phyloP scores from a whole-genome alignment of 2,329 filamentous ascomycete genomes.

The Exophiala spinifera region DNA sequence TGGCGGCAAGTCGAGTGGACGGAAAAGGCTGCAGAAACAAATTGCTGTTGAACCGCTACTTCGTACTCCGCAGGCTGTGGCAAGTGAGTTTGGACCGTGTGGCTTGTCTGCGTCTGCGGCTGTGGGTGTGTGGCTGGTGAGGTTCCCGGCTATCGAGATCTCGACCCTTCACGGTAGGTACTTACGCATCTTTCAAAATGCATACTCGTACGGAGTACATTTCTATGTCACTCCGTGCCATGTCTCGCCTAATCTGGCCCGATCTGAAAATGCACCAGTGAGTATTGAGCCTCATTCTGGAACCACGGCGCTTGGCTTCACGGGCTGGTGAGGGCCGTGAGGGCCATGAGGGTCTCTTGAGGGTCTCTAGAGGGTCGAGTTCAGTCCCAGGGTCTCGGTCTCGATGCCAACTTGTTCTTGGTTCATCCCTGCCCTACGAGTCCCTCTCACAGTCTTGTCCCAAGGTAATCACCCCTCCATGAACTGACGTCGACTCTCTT shows the following conservation, averaged over 20 bases:
- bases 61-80: background rate
- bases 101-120: too few relatives aligned
- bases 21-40: background rate
- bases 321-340: background rate
- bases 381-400: background rate
- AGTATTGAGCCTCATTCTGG: background rate
- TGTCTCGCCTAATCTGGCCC: conserved; percentile 12
- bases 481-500: background rate
- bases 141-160: too few relatives aligned
- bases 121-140: too few relatives aligned
- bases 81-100: background rate
- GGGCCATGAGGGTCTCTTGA: too few relatives aligned
- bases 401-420: background rate
- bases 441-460: too few relatives aligned
- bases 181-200: too few relatives aligned
- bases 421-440: background rate
- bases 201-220: background rate
- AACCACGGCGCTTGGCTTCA: background rate
- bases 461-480: background rate
- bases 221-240: background rate
- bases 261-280: conserved; percentile 4
- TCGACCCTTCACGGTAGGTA: too few relatives aligned
- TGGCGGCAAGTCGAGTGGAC: background rate
- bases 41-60: background rate
- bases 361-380: background rate